Percentiles rank a stretch among this genome's conserved stretches.
Evolutionary conservation across 1,139 yeast species (phyloP).

Genomic region (Candida albicans): DNA sequence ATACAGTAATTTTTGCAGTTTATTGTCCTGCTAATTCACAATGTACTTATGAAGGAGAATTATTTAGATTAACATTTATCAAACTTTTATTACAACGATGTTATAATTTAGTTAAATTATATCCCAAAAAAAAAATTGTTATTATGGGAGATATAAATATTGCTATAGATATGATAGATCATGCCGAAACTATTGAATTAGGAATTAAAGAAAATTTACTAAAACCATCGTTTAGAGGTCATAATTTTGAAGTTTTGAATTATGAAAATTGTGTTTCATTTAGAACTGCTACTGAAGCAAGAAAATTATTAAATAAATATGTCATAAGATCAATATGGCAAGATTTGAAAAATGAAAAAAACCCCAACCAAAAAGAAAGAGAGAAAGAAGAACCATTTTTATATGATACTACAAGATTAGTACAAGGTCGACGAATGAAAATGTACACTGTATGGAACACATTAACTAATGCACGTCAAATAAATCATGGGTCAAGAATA

Average conservation of each 20-base stretch:
- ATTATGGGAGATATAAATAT: constrained; percentile 89
- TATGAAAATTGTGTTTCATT: constrained; percentile 39
- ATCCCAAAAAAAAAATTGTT: constrained; percentile 72
- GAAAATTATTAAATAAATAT: constrained; percentile 45
- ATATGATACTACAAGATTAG: constrained; percentile 63
- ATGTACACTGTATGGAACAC: constrained; percentile 96
- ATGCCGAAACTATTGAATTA: constrained; percentile 66
- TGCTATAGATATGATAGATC: constrained; percentile 75
- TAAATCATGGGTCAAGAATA: constrained; percentile 85
- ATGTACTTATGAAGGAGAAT: constrained; percentile 68
- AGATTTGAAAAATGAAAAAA: constrained; percentile 3
- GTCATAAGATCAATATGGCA: constrained; percentile 20
- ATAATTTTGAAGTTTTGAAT: constrained; percentile 44
- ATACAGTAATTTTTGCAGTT: constrained; percentile 66
- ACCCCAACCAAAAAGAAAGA: neutral
- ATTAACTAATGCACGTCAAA: constrained; percentile 69
- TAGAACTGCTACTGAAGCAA: constrained; percentile 41
- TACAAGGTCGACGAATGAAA: constrained; percentile 56
- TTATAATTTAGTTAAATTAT: constrained; percentile 42
- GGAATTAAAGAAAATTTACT: constrained; percentile 28
- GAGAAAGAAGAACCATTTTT: constrained; percentile 32
- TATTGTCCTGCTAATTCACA: constrained; percentile 93
- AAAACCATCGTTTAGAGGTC: constrained; percentile 22
- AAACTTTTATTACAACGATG: constrained; percentile 60
- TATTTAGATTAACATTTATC: constrained; percentile 58